Evolutionary conservation across 2,329 filamentous ascomycete species (phyloP).

Genomic region (Triangularia setosa): DNA sequence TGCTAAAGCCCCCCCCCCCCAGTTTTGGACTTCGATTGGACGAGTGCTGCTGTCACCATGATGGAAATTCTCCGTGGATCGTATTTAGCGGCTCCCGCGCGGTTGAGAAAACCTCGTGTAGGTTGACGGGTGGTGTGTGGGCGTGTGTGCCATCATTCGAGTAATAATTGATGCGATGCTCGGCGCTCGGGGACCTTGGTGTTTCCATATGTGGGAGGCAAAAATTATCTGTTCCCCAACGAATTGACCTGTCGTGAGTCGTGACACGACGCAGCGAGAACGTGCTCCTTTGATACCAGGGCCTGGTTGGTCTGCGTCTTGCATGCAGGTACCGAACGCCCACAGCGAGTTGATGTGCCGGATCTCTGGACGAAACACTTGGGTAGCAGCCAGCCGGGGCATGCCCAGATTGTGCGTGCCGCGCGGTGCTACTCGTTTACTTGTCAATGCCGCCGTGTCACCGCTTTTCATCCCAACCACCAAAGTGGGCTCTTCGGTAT

Average conservation of each 20-base stretch:
- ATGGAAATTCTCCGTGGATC: neutral
- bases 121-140: neutral
- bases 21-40: neutral
- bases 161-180: slow-evolving; percentile 1
- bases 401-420: neutral
- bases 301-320: neutral
- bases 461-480: neutral
- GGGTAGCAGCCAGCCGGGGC: neutral
- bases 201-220: neutral
- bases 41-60: neutral
- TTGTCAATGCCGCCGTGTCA: neutral
- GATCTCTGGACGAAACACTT: neutral
- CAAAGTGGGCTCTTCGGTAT: neutral
- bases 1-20: neutral
- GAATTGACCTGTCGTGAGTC: neutral
- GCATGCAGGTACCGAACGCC: neutral
- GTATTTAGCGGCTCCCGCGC: neutral
- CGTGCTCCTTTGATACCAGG: neutral
- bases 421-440: neutral
- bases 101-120: neutral
- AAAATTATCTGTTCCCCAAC: neutral
- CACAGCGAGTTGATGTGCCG: neutral
- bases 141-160: neutral
- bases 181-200: neutral
- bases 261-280: neutral